Evolutionary conservation across 2,329 filamentous ascomycete species (phyloP).

Genomic region (Phyllosticta citribraziliensis): DNA sequence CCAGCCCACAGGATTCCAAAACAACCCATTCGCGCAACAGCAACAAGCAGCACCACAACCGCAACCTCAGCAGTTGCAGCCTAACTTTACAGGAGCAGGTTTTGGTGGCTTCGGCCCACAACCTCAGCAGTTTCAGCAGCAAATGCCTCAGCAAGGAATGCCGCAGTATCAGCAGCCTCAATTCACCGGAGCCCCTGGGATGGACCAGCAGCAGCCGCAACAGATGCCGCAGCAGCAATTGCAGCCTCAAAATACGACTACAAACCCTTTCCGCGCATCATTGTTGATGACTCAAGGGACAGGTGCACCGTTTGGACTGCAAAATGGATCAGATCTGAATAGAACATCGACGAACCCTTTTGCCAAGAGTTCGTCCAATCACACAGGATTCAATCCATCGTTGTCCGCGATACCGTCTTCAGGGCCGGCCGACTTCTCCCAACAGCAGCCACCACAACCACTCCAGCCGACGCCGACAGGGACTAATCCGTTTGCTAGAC

Average conservation of each 20-base stretch:
- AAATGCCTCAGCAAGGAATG: slow-evolving; percentile 22
- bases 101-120: slow-evolving; percentile 74
- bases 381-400: slow-evolving; percentile 15
- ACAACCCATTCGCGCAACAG: slow-evolving; percentile 31
- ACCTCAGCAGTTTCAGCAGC: slow-evolving; percentile 46
- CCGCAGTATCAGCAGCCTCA: slow-evolving; percentile 28
- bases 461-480: slow-evolving; percentile 53
- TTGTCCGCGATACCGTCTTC: slow-evolving; percentile 15
- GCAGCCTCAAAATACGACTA: slow-evolving; percentile 49
- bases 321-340: slow-evolving; percentile 24
- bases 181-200: slow-evolving; percentile 1
- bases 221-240: slow-evolving; percentile 25
- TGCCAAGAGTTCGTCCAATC: slow-evolving; percentile 46
- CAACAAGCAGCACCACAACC: slow-evolving; percentile 11
- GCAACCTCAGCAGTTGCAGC: slow-evolving; percentile 37
- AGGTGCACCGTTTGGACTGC: neutral
- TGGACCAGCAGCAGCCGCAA: slow-evolving; percentile 12
- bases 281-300: slow-evolving; percentile 2
- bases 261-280: slow-evolving; percentile 74
- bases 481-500: slow-evolving; percentile 61
- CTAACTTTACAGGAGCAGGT: slow-evolving; percentile 61
- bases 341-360: slow-evolving; percentile 81
- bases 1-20: slow-evolving; percentile 17
- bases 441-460: slow-evolving; percentile 26
- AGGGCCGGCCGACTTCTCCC: slow-evolving; percentile 16